Base-by-base conservation (phyloP, 2,329 filamentous ascomycete genomes). In the Botrytis tulipae region DNA sequence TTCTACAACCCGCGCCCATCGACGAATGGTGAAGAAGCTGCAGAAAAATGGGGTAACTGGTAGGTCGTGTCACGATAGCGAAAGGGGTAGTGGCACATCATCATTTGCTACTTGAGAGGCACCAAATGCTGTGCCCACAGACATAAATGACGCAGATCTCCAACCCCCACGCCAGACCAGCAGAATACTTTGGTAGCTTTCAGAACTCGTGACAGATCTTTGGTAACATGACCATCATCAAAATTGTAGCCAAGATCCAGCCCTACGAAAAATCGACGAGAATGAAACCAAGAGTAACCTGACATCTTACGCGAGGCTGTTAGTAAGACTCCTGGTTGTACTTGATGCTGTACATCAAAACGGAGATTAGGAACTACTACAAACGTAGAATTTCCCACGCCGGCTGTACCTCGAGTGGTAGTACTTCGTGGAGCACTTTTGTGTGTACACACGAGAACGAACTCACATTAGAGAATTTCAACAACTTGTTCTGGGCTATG, bases 1-100 rank as follows among this genome's bases (percentile, higher is more conserved):
- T 76, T 75, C 87, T 20, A 83, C 83, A 32, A 83, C 85, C 59
- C 82, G 81, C 67, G 81, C 80, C 32, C 86, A 87, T 76, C 76
- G 80, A 68, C 76, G 75, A 22, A 73, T 76, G 29, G 32, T 77
- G 25, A 81, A 80, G 76, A 81, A 78, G 60, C 18, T 32, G 22
- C 66, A 63, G 40, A 71, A 51, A 40, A 40, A 29, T 37, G 57
- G 29, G n/a, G 29, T 40, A 14, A 35, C 42, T n/a, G 46, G 67
- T 70, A 73, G 66, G 44, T 54, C 35, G 57, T 20, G 5, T n/a
- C 32, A 73, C 14, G 16, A 51, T 22, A 42, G 32, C n/a, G 22
- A 61, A 57, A 61, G 14, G 25, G 37, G 10, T 32, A 32, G 42
- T n/a, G 54, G 44, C 70, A 25, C 44, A 42, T 65, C 37, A 25